phyloP scores from a whole-genome alignment of 805 yeast species.

The Cyberlindnera mrakii region DNA sequence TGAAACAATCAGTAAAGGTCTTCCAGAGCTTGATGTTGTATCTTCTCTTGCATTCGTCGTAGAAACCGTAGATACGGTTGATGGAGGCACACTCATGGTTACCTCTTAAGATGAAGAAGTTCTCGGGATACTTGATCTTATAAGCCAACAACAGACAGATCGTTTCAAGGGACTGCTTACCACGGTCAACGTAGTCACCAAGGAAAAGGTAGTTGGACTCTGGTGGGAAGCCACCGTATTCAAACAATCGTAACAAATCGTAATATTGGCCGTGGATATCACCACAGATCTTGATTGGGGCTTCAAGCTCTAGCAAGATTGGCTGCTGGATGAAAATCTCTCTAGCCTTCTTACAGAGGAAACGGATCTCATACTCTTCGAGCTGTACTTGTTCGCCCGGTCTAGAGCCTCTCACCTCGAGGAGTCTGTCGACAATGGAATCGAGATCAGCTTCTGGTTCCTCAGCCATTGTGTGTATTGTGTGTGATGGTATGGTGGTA shows the following conservation, averaged over 20 bases:
- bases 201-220: conserved; percentile 93
- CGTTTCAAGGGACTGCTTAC: conserved; percentile 94
- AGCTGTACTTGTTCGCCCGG: conserved; percentile 96
- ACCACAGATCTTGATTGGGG: conserved; percentile 94
- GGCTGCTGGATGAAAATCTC: conserved; percentile 98
- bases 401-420: conserved; percentile 96
- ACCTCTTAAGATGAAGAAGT: conserved; percentile 93
- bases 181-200: conserved; percentile 98
- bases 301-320: conserved; percentile 88
- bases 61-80: conserved; percentile 95
- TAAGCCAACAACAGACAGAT: conserved; percentile 90
- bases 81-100: conserved; percentile 98
- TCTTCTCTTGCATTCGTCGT: conserved; percentile 98
- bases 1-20: conserved; percentile 96
- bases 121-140: conserved; percentile 97
- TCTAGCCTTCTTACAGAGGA: conserved; percentile 94
- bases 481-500: conserved; percentile 2
- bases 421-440: conserved; percentile 91
- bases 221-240: conserved; percentile 98
- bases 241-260: conserved; percentile 89
- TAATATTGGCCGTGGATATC: conserved; percentile 98
- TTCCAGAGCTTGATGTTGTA: conserved; percentile 98
- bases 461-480: conserved; percentile 18
- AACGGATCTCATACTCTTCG: conserved; percentile 90
- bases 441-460: conserved; percentile 87